A percentile compares a stretch with the other conserved stretches of the same genome.
phyloP scores from a whole-genome alignment of 2,329 filamentous ascomycete genomes.

The Neofusicoccum umdonicola region DNA sequence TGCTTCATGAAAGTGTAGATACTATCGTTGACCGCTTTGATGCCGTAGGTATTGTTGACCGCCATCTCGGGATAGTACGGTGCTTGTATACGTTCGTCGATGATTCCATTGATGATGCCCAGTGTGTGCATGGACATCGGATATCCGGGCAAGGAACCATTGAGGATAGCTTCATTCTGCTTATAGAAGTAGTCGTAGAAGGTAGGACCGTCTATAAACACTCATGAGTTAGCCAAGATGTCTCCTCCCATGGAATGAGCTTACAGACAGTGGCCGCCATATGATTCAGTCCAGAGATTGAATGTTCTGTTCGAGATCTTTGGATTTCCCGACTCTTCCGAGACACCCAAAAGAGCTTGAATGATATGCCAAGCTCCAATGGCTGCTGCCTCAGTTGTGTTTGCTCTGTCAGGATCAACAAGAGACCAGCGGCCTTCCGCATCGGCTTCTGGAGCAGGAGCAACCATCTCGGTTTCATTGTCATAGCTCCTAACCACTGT shows the following conservation, averaged over 20 bases:
- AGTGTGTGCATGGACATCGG: constrained; percentile 54
- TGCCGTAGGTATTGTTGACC: constrained; percentile 55
- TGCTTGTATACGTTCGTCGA: constrained; percentile 46
- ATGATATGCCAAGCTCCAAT: constrained; percentile 37
- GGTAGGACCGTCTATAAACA: constrained; percentile 29
- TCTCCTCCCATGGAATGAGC: neutral
- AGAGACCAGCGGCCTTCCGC: neutral
- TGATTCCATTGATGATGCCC: constrained; percentile 56
- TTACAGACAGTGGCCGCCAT: constrained; percentile 44
- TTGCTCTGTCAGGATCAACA: constrained; percentile 12
- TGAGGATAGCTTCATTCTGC: constrained; percentile 53
- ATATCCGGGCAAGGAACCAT: constrained; percentile 47
- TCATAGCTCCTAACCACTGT: neutral
- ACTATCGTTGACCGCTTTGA: constrained; percentile 48
- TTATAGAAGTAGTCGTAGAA: constrained; percentile 59
- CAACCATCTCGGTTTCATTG: constrained; percentile 24
- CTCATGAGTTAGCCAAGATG: neutral
- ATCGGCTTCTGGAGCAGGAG: constrained; percentile 41
- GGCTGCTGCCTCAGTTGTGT: constrained; percentile 36
- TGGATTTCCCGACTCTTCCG: constrained; percentile 49
- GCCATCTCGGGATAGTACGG: constrained; percentile 50
- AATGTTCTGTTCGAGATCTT: constrained; percentile 39
- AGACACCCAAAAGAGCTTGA: constrained; percentile 34
- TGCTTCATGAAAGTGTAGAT: constrained; percentile 45
- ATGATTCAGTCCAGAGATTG: constrained; percentile 52